phyloP scores from a whole-genome alignment of 2,329 filamentous ascomycete genomes.

The Periconia macrospinosa region DNA sequence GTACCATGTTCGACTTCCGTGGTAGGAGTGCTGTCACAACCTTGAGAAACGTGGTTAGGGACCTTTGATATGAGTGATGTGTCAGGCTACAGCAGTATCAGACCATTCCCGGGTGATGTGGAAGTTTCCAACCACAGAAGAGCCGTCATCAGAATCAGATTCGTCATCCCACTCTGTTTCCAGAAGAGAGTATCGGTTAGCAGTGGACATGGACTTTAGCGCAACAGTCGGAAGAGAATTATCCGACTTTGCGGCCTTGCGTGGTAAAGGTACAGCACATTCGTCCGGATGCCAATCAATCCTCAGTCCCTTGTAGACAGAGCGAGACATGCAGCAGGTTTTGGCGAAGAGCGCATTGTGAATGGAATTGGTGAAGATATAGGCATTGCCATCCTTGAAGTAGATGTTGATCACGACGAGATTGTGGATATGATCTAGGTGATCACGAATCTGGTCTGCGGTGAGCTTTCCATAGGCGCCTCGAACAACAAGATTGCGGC shows the following conservation, averaged over 20 bases:
- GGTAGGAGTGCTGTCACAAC: too few relatives aligned
- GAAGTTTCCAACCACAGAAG: conserved; percentile 23
- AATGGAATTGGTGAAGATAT: conserved; percentile 76
- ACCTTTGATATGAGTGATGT: neutral
- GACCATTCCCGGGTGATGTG: conserved; percentile 22
- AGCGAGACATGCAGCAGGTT: conserved; percentile 72
- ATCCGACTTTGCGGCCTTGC: conserved; percentile 11
- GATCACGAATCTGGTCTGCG: conserved; percentile 66
- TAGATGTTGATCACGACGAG: conserved; percentile 68
- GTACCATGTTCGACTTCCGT: too few relatives aligned
- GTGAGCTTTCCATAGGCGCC: conserved; percentile 60
- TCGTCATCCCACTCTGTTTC: conserved; percentile 27
- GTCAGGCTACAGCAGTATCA: conserved; percentile 20
- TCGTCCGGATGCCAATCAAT: conserved; percentile 75
- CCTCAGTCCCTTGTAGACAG: conserved; percentile 68
- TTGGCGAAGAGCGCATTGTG: conserved; percentile 74
- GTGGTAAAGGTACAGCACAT: conserved; percentile 63
- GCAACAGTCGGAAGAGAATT: conserved; percentile 8
- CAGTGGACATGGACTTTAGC: conserved; percentile 21
- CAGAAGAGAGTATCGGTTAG: conserved; percentile 37
- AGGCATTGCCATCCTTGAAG: conserved; percentile 62
- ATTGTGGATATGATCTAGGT: conserved; percentile 82
- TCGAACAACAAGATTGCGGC: conserved; percentile 72
- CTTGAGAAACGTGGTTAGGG: too few relatives aligned
- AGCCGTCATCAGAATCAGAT: conserved; percentile 30